These are phyloP conservation scores for Cutaneotrichosporon spelunceum DNA, from an alignment of 1,284 basidiomycete species.

Conservation along the genomic window DNA sequence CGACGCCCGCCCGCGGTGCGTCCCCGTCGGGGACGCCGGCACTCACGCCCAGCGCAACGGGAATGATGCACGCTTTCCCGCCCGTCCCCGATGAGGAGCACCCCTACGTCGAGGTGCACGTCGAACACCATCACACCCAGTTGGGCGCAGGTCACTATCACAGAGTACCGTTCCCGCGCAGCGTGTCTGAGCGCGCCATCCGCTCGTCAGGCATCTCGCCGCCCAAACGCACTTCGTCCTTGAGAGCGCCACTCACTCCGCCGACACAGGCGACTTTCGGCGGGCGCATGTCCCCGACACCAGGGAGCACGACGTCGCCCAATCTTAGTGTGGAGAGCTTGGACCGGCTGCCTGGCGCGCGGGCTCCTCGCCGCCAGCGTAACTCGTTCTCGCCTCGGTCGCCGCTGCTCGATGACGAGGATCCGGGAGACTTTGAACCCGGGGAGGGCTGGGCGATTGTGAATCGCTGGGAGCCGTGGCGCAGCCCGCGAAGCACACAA, in stretches of 20 bases:
- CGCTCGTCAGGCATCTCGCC: neutral
- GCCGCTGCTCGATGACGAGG: conserved; percentile 47
- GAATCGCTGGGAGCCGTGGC: conserved; percentile 34
- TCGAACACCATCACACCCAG: conserved; percentile 22
- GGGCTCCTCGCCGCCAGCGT: conserved; percentile 10
- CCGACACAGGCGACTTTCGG: neutral
- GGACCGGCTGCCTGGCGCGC: neutral
- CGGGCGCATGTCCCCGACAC: neutral
- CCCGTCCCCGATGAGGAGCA: conserved; percentile 46
- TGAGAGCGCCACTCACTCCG: neutral
- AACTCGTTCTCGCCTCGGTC: conserved; percentile 23
- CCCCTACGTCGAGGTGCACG: conserved; percentile 44
- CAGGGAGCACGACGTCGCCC: neutral
- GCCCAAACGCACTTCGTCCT: conserved; percentile 4
- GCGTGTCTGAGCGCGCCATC: neutral
- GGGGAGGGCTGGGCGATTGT: conserved; percentile 49
- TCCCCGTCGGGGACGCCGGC: neutral
- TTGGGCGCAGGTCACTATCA: conserved; percentile 19
- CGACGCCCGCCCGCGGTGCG: neutral
- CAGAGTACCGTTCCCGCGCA: neutral
- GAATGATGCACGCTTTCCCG: conserved; percentile 30
- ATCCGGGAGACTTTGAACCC: conserved; percentile 47
- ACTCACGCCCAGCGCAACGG: neutral
- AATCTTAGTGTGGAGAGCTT: conserved; percentile 10
- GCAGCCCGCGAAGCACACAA: neutral